Base-by-base conservation (phyloP, 768 basidiomycete genomes). In the Podaxis rugospora region DNA sequence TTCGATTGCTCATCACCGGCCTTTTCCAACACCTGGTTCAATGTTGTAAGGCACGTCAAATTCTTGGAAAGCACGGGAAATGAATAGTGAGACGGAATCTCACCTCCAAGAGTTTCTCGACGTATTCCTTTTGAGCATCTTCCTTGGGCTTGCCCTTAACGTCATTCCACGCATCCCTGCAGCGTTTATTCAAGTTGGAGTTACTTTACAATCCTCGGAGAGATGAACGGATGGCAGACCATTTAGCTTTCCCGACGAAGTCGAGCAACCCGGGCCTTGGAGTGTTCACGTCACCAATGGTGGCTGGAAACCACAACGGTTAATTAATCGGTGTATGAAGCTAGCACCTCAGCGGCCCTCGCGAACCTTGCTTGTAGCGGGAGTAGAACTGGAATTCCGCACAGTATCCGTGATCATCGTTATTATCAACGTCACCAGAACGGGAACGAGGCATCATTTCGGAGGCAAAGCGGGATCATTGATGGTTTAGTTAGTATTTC, bases 191-290 rank as follows among this genome's bases (percentile, higher is more conserved):
- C 16, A 35, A 51, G 42, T 18, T 44, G 5, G 16, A 5, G 6
- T 42, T 42, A 7, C 42, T 44, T 6, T 18, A 7, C 18, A 16
- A 16, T 18, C 42, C n/a, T 9, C 6, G 42, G 42, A 3, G 14
- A 32, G 60, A 59, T 23, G 37, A 55, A 13, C 25, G 62, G 46
- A 23, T 28, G 14, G 28, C 75, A 64, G 54, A 93, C 93, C 94
- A 96, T 80, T 98, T 98, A 65, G 86, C 88, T 76, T 91, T 95
- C 65, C 89, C 95, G 21, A 77, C 75, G 69, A 97, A 95, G 71
- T 96, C 92, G 40, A 97, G 70, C 76, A 94, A 61, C 47, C 93
- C 92, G 47, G 91, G 90, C 25, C 82, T 76, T 25, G 72, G 0
- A 55, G 76, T 86, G 71, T 81, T 88, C 66, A 82, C 80, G 72